A percentile compares a stretch with the other conserved stretches of the same genome.
phyloP scores from a whole-genome alignment of 2,329 filamentous ascomycete genomes.

The Zarea fungicola region DNA sequence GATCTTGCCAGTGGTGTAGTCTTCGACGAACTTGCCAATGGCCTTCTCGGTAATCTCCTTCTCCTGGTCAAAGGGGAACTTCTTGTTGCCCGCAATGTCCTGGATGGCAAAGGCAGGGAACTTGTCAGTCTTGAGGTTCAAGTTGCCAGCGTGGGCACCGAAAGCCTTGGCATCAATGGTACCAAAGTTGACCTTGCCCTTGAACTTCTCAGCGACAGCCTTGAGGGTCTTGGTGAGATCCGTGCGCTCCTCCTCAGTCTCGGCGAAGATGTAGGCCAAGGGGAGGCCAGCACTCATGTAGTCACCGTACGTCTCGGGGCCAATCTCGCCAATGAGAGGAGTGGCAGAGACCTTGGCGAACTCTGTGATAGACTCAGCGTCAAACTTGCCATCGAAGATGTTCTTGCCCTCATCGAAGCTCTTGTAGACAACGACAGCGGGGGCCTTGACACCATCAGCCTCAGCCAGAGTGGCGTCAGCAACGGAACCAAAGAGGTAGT shows the following conservation, averaged over 20 bases:
- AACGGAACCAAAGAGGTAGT: slow-evolving; percentile 86
- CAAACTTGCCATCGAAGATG: slow-evolving; percentile 69
- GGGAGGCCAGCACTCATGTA: slow-evolving; percentile 94
- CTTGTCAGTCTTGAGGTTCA: slow-evolving; percentile 92
- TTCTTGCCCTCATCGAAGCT: slow-evolving; percentile 95
- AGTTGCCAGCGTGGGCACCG: slow-evolving; percentile 90
- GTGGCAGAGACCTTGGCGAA: slow-evolving; percentile 84
- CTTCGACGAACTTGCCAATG: slow-evolving; percentile 77
- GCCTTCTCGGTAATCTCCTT: slow-evolving; percentile 67
- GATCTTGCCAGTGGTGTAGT: slow-evolving; percentile 81
- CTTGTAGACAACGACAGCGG: slow-evolving; percentile 93
- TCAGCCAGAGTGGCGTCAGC: slow-evolving; percentile 80
- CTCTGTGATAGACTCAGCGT: slow-evolving; percentile 68
- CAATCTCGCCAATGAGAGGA: slow-evolving; percentile 90
- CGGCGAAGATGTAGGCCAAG: slow-evolving; percentile 95
- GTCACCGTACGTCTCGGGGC: slow-evolving; percentile 89
- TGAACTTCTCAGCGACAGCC: slow-evolving; percentile 83
- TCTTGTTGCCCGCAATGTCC: slow-evolving; percentile 90
- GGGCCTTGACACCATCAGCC: slow-evolving; percentile 82
- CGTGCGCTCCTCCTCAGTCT: slow-evolving; percentile 84
- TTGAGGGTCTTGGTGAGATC: slow-evolving; percentile 72
- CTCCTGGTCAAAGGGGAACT: slow-evolving; percentile 88
- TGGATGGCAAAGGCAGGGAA: slow-evolving; percentile 99
- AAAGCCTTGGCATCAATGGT: slow-evolving; percentile 94
- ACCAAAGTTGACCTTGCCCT: slow-evolving; percentile 93